Percentiles rank a stretch among this genome's conserved stretches.
phyloP scores from a whole-genome alignment of 352 stramenopile genomes.

The Phytophthora foliorum region DNA sequence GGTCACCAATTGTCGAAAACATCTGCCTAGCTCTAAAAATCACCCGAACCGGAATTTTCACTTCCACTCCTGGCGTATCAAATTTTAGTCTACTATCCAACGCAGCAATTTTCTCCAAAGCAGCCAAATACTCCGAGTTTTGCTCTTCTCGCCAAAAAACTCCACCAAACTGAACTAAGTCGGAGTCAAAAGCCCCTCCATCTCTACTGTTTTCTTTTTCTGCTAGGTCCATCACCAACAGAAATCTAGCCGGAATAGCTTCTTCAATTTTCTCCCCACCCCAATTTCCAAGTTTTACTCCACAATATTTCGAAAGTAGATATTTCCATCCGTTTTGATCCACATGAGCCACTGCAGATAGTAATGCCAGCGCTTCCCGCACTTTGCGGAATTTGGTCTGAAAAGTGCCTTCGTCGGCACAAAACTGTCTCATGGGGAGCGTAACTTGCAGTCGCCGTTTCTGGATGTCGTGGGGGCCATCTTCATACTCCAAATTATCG shows the following conservation, averaged over 20 bases:
- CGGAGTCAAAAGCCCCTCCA: not conserved
- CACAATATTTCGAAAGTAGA: conserved; percentile 38
- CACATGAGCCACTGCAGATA: conserved; percentile 32
- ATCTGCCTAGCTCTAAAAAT: too few species aligned
- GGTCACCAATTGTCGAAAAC: not conserved
- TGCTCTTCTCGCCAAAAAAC: conserved; percentile 7
- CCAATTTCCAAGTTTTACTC: conserved; percentile 21
- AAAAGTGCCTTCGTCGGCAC: not conserved
- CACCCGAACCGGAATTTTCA: not conserved
- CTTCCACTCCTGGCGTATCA: not conserved
- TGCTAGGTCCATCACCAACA: conserved; percentile 6
- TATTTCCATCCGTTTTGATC: conserved; percentile 36
- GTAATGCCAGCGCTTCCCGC: conserved; percentile 39
- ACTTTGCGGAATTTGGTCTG: not conserved
- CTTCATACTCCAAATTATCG: not conserved
- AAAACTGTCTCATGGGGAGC: not conserved
- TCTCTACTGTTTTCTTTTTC: too few species aligned
- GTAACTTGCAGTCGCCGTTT: not conserved
- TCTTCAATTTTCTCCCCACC: conserved; percentile 29
- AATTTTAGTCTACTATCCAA: not conserved
- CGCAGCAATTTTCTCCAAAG: conserved; percentile 12
- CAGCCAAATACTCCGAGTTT: conserved; percentile 7
- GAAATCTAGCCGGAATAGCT: conserved; percentile 12
- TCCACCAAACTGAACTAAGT: conserved; percentile 18
- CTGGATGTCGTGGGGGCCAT: not conserved